Percentiles rank a stretch among this genome's conserved stretches.
Evolutionary conservation across 2,329 filamentous ascomycete genomes (phyloP).

Genomic region (Aspergillaceae sp.): DNA sequence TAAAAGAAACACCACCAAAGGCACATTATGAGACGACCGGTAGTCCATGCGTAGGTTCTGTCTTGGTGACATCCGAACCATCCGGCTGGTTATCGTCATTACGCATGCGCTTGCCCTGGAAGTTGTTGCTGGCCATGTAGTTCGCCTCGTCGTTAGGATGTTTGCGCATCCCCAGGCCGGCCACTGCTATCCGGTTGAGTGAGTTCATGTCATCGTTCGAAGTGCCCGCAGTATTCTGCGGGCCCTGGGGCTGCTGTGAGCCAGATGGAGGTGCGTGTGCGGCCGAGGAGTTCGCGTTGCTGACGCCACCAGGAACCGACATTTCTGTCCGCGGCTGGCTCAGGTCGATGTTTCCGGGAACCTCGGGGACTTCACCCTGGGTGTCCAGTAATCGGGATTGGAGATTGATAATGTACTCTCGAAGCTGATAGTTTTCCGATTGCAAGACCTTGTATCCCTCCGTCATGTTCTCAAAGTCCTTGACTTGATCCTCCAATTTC

Average conservation of each 20-base stretch:
- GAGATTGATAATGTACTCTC: slow-evolving; percentile 85
- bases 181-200: slow-evolving; percentile 36
- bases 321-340: slow-evolving; percentile 42
- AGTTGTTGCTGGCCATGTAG: slow-evolving; percentile 25
- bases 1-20: neutral
- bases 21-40: slow-evolving; percentile 15
- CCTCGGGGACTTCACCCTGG: slow-evolving; percentile 73
- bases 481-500: slow-evolving; percentile 88
- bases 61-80: slow-evolving; percentile 17
- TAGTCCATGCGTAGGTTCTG: slow-evolving; percentile 20
- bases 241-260: slow-evolving; percentile 19
- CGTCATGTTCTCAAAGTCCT: slow-evolving; percentile 67
- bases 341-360: slow-evolving; percentile 71
- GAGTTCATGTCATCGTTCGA: slow-evolving; percentile 33
- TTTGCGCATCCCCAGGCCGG: slow-evolving; percentile 37
- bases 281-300: slow-evolving; percentile 9
- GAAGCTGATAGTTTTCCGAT: slow-evolving; percentile 78
- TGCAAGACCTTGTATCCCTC: slow-evolving; percentile 72
- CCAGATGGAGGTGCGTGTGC: slow-evolving; percentile 12
- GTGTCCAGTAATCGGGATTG: slow-evolving; percentile 79
- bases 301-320: slow-evolving; percentile 19
- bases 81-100: slow-evolving; percentile 22
- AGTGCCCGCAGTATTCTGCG: slow-evolving; percentile 16
- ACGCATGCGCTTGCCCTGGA: slow-evolving; percentile 24
- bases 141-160: slow-evolving; percentile 31